phyloP scores from a whole-genome alignment of 345 rosid genomes.

The Eucalyptus sideroxylon region DNA sequence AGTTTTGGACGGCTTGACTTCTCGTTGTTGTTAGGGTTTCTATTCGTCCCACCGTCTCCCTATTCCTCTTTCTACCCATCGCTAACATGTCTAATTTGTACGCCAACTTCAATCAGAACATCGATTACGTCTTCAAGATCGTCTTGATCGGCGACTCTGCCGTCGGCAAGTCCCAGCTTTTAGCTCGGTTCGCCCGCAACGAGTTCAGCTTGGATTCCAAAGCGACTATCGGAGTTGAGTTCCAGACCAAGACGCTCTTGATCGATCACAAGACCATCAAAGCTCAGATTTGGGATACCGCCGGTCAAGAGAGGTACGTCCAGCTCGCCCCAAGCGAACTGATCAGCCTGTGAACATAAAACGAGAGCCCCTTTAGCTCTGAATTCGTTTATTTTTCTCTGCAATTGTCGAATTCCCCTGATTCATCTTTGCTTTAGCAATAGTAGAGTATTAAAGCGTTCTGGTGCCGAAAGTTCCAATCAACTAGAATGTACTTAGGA shows the following conservation, averaged over 20 bases:
- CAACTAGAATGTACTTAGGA: background rate
- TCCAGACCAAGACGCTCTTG: conserved; percentile 44
- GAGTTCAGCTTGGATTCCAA: conserved; percentile 55
- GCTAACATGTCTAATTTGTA: conserved; percentile 27
- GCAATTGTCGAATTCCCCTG: background rate
- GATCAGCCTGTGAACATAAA: background rate
- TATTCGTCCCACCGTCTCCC: background rate
- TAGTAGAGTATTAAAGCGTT: background rate
- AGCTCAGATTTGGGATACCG: conserved; percentile 81
- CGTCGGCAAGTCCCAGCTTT: conserved; percentile 65
- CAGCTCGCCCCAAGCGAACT: background rate
- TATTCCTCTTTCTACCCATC: background rate
- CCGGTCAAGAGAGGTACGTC: conserved; percentile 62
- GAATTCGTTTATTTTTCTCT: background rate
- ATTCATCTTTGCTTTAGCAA: background rate
- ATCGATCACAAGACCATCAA: conserved; percentile 51
- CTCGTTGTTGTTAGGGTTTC: background rate
- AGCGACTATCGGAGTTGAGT: conserved; percentile 66
- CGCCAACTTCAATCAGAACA: conserved; percentile 33
- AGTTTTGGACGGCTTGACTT: background rate
- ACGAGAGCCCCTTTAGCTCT: background rate
- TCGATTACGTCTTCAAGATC: conserved; percentile 57
- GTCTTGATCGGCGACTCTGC: conserved; percentile 67
- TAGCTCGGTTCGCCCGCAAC: conserved; percentile 53
- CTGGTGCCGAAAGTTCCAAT: background rate